These are phyloP conservation scores for Phytomonas sp. DNA, from an alignment of 208 protist species.

Conservation along the genomic window DNA sequence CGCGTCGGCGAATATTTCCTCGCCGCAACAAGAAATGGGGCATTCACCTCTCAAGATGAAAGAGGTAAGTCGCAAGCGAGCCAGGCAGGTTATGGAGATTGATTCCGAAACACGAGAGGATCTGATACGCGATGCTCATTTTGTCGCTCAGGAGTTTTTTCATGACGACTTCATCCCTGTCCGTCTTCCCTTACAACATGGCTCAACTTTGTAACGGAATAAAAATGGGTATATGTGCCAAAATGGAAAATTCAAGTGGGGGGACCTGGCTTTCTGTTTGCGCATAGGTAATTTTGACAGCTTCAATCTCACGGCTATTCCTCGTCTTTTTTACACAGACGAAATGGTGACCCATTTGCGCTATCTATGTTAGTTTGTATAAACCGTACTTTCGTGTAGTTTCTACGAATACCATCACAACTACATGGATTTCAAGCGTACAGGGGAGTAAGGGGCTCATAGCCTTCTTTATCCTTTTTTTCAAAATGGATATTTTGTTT, in stretches of 20 bases:
- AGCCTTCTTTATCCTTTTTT: background rate
- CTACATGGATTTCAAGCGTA: background rate
- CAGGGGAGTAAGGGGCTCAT: background rate
- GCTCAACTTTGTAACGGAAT: background rate
- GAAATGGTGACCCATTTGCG: background rate
- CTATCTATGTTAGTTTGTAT: background rate
- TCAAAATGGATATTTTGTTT: background rate
- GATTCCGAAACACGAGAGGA: background rate
- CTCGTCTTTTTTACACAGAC: background rate
- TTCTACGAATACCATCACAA: background rate
- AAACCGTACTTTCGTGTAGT: background rate
- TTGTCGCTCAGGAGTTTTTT: constrained; percentile 4
- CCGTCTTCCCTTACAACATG: background rate
- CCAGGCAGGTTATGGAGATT: background rate
- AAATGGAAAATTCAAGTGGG: background rate
- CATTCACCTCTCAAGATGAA: background rate
- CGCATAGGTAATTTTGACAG: background rate
- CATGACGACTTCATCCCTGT: background rate
- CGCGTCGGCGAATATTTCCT: background rate
- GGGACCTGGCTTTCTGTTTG: background rate
- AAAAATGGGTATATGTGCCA: background rate
- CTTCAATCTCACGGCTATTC: background rate
- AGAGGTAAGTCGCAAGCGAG: background rate
- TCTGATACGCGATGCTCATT: constrained; percentile 7
- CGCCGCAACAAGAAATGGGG: background rate